Evolutionary conservation across 2,329 filamentous ascomycete genomes (phyloP).

Genomic region (Aspergillus proliferans): DNA sequence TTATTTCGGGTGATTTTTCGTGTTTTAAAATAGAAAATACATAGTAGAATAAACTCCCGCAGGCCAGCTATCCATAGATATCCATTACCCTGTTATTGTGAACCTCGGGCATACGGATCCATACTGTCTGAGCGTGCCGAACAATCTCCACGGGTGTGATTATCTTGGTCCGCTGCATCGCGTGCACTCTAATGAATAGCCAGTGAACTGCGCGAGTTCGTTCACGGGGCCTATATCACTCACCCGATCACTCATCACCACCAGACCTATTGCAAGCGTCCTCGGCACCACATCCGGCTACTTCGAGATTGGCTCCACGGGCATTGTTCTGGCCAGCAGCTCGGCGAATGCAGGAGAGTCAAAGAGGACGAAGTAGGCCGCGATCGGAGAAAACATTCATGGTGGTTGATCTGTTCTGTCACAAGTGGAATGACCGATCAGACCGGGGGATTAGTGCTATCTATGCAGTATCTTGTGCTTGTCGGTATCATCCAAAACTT

Average conservation of each 20-base stretch:
- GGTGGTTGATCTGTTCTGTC: neutral
- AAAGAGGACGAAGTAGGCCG: neutral
- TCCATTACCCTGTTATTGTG: neutral
- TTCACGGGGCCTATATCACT: neutral
- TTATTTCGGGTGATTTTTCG: too few species aligned
- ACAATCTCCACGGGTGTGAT: neutral
- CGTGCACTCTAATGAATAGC: neutral
- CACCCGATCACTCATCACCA: neutral
- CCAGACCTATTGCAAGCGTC: neutral
- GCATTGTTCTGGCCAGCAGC: neutral
- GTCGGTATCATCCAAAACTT: too few species aligned
- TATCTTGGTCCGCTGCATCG: neutral
- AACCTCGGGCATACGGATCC: neutral
- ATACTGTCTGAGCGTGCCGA: neutral
- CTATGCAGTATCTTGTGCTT: too few species aligned
- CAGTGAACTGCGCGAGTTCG: too few species aligned
- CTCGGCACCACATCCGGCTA: neutral
- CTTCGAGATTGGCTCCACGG: neutral
- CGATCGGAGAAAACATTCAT: neutral
- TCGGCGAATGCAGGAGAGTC: neutral
- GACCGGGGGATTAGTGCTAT: too few species aligned
- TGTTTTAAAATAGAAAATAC: too few species aligned
- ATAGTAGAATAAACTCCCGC: too few species aligned
- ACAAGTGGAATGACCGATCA: neutral
- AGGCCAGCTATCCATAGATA: too few species aligned